Percentiles rank a stretch among this genome's conserved stretches.
These are phyloP conservation scores for Tuber brumale DNA, from an alignment of 495 filamentous ascomycete genomes.

Conservation along the genomic window DNA sequence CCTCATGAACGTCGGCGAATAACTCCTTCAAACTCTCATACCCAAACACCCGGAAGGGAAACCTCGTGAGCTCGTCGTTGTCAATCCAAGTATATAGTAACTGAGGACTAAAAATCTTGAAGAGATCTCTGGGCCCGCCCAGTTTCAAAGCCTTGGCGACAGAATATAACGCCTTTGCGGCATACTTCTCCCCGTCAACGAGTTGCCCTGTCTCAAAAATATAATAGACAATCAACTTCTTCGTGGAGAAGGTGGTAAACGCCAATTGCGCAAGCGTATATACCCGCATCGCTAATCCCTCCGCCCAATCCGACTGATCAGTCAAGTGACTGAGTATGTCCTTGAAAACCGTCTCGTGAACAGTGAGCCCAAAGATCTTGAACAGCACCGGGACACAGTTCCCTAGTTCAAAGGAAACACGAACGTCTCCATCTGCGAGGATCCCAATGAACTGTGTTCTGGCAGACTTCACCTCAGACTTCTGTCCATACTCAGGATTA, in stretches of 20 bases:
- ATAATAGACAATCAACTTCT: conserved; percentile 75
- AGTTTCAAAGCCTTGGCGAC: conserved; percentile 62
- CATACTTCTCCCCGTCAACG: conserved; percentile 57
- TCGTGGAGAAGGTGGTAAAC: conserved; percentile 67
- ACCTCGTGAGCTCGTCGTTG: conserved; percentile 49
- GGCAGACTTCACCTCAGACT: conserved; percentile 56
- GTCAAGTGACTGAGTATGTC: conserved; percentile 67
- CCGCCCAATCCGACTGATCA: conserved; percentile 58
- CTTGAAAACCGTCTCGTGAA: conserved; percentile 67
- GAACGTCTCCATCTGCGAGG: conserved; percentile 58
- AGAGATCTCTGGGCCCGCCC: conserved; percentile 58
- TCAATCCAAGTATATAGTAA: conserved; percentile 79
- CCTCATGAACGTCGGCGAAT: conserved; percentile 64
- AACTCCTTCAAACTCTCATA: conserved; percentile 65
- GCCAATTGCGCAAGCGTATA: conserved; percentile 68
- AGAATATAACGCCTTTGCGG: conserved; percentile 59
- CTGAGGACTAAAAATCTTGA: conserved; percentile 83
- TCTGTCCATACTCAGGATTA: conserved; percentile 56
- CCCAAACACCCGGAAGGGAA: conserved; percentile 74
- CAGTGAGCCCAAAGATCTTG: conserved; percentile 69
- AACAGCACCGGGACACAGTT: conserved; percentile 51
- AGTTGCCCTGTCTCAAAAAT: conserved; percentile 83
- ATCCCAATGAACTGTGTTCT: conserved; percentile 69
- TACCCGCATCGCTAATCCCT: conserved; percentile 80
- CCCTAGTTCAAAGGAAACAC: conserved; percentile 69